Evolutionary conservation across 2,329 filamentous ascomycete genomes (phyloP), one percentile per base, ranked within the genome.

Genomic region (Penicillium fuscoglaucum): DNA sequence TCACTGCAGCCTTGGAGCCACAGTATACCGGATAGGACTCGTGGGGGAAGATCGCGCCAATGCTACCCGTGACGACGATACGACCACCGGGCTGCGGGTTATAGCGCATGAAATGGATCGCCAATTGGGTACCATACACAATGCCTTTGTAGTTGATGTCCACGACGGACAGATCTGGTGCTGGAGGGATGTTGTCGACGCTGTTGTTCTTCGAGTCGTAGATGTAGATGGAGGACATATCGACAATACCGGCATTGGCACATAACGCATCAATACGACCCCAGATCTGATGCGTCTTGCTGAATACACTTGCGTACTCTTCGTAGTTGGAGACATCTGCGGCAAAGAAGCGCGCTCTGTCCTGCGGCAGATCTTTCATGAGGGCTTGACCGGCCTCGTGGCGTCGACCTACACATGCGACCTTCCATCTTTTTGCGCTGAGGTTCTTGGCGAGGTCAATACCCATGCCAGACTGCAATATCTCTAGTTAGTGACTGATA

Each of bases 81-180:
- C 71, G 75, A 1, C 80, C 80, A 2, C 78, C 78, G 0, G 74
- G 74, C 0, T 65, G 67, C 3, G 68, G 63, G 56, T 83, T 83
- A 57, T 82, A 76, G 13, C 80, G 74, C 82, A 83, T 83, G 66
- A 82, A 84, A 62, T 84, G 80, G 10, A 78, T 79, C 1, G 82
- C 79, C 9, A 83, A 70, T 55, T 77, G 75, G 1, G 76, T 79
- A 4, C 80, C 80, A 55, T 83, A 83, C 0, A 83, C 66, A 1
- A 84, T 75, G 4, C 79, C 79, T 65, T 83, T 83, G 69, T 79
- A 80, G 64, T 80, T 76, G n/a, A 82, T 68, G 61, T 84, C 80
- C 1, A 80, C 82, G 52, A 76, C 78, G 0, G 64, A 54, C 3
- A 80, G 62, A 60, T 82, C 74, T 0, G 81, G 82, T 58, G 74